phyloP scores from a whole-genome alignment of 1,139 yeast genomes.

The Diutina siamensis region DNA sequence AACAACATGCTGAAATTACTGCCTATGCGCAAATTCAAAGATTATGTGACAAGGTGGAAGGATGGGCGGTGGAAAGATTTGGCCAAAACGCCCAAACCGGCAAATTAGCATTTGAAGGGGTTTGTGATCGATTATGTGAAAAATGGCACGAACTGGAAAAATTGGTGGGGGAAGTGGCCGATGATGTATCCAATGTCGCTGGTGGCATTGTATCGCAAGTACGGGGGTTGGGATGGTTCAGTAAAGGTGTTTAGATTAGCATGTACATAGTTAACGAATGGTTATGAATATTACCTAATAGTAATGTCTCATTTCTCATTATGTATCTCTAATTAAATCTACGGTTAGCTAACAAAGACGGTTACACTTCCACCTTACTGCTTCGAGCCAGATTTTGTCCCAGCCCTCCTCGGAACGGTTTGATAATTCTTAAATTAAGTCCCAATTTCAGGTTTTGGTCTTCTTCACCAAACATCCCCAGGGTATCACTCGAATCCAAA shows the following conservation, averaged over 20 bases:
- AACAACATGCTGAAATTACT: slow-evolving; percentile 79
- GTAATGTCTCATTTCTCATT: too few relatives aligned
- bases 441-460: slow-evolving; percentile 23
- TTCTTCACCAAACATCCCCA: slow-evolving; percentile 1
- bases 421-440: slow-evolving; percentile 46
- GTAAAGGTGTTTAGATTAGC: too few relatives aligned
- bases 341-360: too few relatives aligned
- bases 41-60: slow-evolving; percentile 76
- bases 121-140: slow-evolving; percentile 42
- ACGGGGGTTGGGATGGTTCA: slow-evolving; percentile 1
- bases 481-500: not conserved
- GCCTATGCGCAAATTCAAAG: slow-evolving; percentile 66
- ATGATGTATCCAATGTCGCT: slow-evolving; percentile 13
- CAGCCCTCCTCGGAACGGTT: slow-evolving; percentile 26
- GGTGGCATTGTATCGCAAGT: slow-evolving; percentile 6
- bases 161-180: slow-evolving; percentile 25
- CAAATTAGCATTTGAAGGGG: slow-evolving; percentile 72
- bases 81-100: slow-evolving; percentile 81
- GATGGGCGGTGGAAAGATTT: slow-evolving; percentile 85
- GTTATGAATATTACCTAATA: too few relatives aligned
- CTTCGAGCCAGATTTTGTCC: not conserved
- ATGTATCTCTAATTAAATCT: too few relatives aligned
- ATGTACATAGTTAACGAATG: too few relatives aligned
- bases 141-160: slow-evolving; percentile 40
- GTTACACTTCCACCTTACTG: not conserved